Evolutionary conservation across 441 rosid species (phyloP).

Genomic region (Adansonia madagascariensis): DNA sequence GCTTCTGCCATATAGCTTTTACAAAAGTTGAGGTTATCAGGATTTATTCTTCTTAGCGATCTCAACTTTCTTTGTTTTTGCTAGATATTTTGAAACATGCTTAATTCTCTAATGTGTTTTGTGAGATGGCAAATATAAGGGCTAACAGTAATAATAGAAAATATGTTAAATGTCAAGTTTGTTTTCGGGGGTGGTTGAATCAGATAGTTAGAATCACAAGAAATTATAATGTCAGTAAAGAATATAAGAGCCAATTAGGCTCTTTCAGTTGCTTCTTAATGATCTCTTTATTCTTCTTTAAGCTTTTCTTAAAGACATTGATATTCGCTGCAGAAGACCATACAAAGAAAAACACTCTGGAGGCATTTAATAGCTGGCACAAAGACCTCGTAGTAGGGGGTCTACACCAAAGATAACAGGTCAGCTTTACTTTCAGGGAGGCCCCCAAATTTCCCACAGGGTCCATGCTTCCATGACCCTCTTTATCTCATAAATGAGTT

Average conservation of each 20-base stretch:
- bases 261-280: background rate
- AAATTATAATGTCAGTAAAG: background rate
- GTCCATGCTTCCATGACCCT: slow-evolving; percentile 21
- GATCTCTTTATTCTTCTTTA: background rate
- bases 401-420: slow-evolving; percentile 15
- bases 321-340: background rate
- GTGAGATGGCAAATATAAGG: background rate
- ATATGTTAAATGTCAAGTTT: background rate
- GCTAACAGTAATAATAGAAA: background rate
- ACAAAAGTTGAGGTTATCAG: slow-evolving; percentile 12
- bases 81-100: slow-evolving; percentile 6
- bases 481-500: slow-evolving; percentile 29
- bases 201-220: background rate
- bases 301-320: background rate
- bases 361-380: slow-evolving; percentile 14
- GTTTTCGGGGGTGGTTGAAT: slow-evolving; percentile 28
- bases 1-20: slow-evolving; percentile 3
- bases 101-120: background rate
- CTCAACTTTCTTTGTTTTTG: slow-evolving; percentile 11
- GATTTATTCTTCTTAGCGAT: slow-evolving; percentile 19
- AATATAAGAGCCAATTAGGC: background rate
- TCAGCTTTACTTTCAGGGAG: slow-evolving; percentile 28
- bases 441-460: slow-evolving; percentile 15
- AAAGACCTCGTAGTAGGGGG: background rate
- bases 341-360: slow-evolving; percentile 1